phyloP scores from a whole-genome alignment of 2,329 filamentous ascomycete genomes.

The Mollisiaceae sp. region DNA sequence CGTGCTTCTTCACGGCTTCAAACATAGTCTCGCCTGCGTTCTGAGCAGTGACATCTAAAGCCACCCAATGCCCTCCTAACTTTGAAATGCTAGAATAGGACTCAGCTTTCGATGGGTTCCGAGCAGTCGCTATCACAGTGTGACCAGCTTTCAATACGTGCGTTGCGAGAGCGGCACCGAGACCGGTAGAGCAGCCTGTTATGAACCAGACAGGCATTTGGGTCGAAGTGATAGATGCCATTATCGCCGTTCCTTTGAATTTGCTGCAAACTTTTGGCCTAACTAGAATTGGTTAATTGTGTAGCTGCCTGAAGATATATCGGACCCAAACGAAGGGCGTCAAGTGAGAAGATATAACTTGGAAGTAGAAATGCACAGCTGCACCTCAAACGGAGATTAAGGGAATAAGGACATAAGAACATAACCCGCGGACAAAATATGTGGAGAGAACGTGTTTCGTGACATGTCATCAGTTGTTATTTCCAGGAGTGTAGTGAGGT shows the following conservation, averaged over 20 bases:
- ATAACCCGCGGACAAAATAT: background rate
- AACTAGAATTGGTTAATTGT: background rate
- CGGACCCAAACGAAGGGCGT: background rate
- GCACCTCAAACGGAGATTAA: background rate
- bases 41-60: background rate
- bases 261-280: background rate
- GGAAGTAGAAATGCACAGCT: background rate
- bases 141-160: slow-evolving; percentile 17
- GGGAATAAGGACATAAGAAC: background rate
- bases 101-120: slow-evolving; percentile 3
- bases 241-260: background rate
- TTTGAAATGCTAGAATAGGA: background rate
- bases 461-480: background rate
- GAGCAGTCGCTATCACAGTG: slow-evolving; percentile 24
- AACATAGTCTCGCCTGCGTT: background rate
- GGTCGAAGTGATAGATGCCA: background rate
- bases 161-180: slow-evolving; percentile 19
- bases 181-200: slow-evolving; percentile 21
- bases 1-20: background rate
- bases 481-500: background rate
- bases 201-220: slow-evolving; percentile 20
- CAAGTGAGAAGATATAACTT: background rate
- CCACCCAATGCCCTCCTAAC: background rate
- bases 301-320: background rate
- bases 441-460: background rate